Evolutionary conservation across 371 early-diverging fungal genomes (phyloP).

Genomic region (Mucor indicus): DNA sequence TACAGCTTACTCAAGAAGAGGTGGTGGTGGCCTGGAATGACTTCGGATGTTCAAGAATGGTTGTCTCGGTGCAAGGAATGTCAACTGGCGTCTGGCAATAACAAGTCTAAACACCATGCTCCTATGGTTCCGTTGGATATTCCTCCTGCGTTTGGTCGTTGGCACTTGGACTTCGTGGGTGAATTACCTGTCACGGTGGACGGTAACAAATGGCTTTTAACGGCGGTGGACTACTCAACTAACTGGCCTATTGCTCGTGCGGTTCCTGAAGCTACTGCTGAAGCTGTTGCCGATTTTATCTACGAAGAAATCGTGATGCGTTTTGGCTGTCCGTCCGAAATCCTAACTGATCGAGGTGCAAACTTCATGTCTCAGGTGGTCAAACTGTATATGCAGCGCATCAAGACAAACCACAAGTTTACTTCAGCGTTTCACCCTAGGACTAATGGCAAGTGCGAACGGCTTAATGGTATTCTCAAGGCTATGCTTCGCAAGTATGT

Average conservation of each 20-base stretch:
- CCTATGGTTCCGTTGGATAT: conserved; percentile 6
- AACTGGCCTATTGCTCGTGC: conserved; percentile 36
- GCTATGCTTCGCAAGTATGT: conserved; percentile 2
- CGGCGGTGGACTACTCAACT: conserved; percentile 40
- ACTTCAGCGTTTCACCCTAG: conserved; percentile 14
- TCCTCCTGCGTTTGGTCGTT: conserved; percentile 12
- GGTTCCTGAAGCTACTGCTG: conserved; percentile 6
- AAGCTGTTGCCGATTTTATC: conserved; percentile 25
- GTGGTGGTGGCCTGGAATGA: conserved; percentile 3
- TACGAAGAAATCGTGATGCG: conserved; percentile 15
- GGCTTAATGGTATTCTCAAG: conserved; percentile 2
- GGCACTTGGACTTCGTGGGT: conserved; percentile 31
- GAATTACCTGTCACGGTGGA: conserved; percentile 15
- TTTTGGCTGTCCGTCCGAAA: conserved; percentile 25
- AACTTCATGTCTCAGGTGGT: conserved; percentile 10
- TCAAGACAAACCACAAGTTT: conserved; percentile 17
- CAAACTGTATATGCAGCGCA: background rate
- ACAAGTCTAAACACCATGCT: background rate
- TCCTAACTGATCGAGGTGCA: conserved; percentile 16
- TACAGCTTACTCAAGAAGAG: background rate
- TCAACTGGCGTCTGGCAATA: conserved; percentile 4
- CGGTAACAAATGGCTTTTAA: conserved; percentile 20
- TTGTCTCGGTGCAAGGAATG: background rate
- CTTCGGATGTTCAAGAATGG: conserved; percentile 7
- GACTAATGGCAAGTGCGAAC: conserved; percentile 6